Evolutionary conservation across 768 basidiomycete species (phyloP).

Genomic region (Lepiota subincarnata): DNA sequence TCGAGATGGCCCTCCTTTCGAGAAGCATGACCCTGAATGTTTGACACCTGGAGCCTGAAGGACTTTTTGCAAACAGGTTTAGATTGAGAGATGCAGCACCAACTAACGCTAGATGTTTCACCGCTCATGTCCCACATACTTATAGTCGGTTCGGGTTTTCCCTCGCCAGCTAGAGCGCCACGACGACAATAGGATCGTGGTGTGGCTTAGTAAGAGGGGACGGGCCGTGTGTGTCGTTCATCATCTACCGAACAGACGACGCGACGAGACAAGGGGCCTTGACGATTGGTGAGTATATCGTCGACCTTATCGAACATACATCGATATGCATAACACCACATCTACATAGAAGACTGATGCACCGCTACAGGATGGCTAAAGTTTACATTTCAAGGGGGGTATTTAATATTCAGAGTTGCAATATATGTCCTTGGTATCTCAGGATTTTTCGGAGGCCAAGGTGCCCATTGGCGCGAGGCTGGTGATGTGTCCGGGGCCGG

Average conservation of each 20-base stretch:
- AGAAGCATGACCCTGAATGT: neutral
- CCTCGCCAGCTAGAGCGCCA: neutral
- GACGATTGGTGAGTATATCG: too few species aligned
- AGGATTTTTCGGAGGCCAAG: neutral
- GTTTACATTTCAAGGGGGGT: too few species aligned
- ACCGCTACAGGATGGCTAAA: too few species aligned
- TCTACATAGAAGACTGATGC: too few species aligned
- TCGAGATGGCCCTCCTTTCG: neutral
- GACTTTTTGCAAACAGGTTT: neutral
- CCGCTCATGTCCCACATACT: neutral
- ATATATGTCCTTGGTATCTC: too few species aligned
- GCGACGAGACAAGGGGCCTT: neutral
- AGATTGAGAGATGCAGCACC: neutral
- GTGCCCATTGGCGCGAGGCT: neutral
- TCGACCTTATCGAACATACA: too few species aligned
- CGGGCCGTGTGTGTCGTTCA: too few species aligned
- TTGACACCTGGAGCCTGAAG: too few species aligned
- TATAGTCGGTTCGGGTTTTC: neutral
- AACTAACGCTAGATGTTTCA: neutral
- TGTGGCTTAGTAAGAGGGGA: neutral
- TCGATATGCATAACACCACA: too few species aligned
- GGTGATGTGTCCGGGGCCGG: neutral
- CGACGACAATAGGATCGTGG: neutral
- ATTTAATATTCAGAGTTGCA: too few species aligned
- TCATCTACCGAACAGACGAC: neutral